These are phyloP conservation scores for Thalassiosira delicatula DNA, from an alignment of 352 stramenopile species.

Conservation along the genomic window DNA sequence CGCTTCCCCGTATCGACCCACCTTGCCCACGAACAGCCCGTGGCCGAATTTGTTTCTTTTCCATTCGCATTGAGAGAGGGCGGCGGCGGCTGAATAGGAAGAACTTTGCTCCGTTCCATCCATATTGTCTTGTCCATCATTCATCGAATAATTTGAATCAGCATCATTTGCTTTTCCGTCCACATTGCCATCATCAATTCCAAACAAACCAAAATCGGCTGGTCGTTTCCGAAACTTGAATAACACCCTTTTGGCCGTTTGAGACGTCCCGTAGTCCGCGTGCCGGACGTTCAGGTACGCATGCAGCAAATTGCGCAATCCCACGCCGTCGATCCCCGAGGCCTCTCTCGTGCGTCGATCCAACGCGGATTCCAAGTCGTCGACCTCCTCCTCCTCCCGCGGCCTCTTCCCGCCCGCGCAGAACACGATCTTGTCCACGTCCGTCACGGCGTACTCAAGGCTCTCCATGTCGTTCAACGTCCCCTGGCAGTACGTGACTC, in stretches of 20 bases:
- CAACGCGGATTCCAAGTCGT: conserved; percentile 60
- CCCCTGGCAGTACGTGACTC: conserved; percentile 82
- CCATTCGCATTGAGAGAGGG: conserved; percentile 67
- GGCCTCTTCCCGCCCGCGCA: conserved; percentile 61
- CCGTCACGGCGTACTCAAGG: conserved; percentile 84
- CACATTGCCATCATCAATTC: conserved; percentile 65
- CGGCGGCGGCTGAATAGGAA: conserved; percentile 14
- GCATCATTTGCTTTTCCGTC: conserved; percentile 39
- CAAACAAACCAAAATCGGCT: conserved; percentile 80
- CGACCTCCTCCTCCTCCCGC: conserved; percentile 48
- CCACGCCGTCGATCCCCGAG: conserved; percentile 73
- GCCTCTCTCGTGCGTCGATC: conserved; percentile 58
- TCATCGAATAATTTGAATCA: conserved; percentile 14
- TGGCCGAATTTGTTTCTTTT: conserved; percentile 80
- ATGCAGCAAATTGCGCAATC: conserved; percentile 80
- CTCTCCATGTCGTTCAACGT: conserved; percentile 80
- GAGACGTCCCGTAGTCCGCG: conserved; percentile 79
- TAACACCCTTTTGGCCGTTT: conserved; percentile 80
- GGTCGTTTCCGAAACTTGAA: conserved; percentile 81
- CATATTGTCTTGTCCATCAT: conserved; percentile 40
- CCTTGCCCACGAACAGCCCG: conserved; percentile 78
- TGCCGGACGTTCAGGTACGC: conserved; percentile 82
- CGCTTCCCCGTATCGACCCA: conserved; percentile 67
- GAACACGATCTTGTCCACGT: conserved; percentile 86
- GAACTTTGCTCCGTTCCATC: not conserved